Base-by-base conservation (phyloP, 106 monocot species). In the Apostasia shenzhenica region DNA sequence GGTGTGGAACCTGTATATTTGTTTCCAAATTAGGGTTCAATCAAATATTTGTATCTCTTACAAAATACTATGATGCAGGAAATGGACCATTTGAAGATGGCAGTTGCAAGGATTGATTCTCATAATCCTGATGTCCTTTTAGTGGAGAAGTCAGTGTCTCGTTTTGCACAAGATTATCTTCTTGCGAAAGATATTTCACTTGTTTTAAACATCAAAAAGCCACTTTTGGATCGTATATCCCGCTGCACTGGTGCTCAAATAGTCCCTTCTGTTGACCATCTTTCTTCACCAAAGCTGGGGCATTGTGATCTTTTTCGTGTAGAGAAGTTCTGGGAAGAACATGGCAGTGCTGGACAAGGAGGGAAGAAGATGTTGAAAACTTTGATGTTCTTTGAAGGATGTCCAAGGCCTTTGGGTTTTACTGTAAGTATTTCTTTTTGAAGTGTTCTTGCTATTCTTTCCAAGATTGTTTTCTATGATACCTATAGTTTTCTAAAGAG, bases 1-100 rank as follows among this genome's bases (percentile, higher is more conserved):
- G 87, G 99, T 99, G 9, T n/a, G 58, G 47, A 8, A 45, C 6
- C 9, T 68, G 41, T 42, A 8, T 14, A 8, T 63, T 54, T 14
- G 3, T 56, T 69, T 59, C 69, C 59, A 7, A 57, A 6, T 62
- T 1, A 26, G 7, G 42, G 54, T 57, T 12, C 73, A 9, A 52
- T 51, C 26, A n/a, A 14, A 41, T 76, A 57, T 39, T 48, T 59
- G 41, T 4, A 26, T n/a, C 49, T 67, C 37, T 67, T 58, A 45
- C 51, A 6, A 65, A 49, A 55, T 72, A 68, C 38, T 69, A 59
- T 11, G 70, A 2, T 75, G 14, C 61, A 99, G 99, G 90, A 99
- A 90, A 90, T 83, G 79, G 99, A 88, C 75, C 99, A 93, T 67
- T 85, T 99, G 77, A 99, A 93, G 81, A 99, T 99, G 99, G 99